A percentile compares a stretch with the other conserved stretches of the same genome.
Conservation (phyloP, 129 eudicot genomes). For the Flaveria linearis region DNA sequence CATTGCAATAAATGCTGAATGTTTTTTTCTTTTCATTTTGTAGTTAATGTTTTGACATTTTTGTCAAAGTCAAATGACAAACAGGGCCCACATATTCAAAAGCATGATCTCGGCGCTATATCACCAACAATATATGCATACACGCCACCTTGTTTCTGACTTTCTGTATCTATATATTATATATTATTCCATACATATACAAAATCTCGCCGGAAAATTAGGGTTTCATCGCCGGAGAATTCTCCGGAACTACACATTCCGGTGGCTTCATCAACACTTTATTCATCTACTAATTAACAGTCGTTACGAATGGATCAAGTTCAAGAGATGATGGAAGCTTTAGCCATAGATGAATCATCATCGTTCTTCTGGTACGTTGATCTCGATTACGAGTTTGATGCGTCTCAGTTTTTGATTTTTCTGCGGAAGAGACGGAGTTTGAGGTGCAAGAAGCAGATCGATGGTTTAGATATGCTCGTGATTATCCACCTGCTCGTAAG, state of each 20-base stretch:
- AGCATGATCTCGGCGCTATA: slow-evolving; percentile 21
- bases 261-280: neutral
- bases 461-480: slow-evolving; percentile 59
- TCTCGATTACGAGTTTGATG: slow-evolving; percentile 75
- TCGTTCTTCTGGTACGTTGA: slow-evolving; percentile 33
- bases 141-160: slow-evolving; percentile 24
- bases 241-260: neutral
- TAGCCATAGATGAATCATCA: slow-evolving; percentile 28
- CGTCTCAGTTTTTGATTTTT: slow-evolving; percentile 62
- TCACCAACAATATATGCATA: slow-evolving; percentile 16
- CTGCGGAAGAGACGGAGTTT: slow-evolving; percentile 44
- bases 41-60: slow-evolving; percentile 31
- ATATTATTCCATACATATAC: slow-evolving; percentile 5
- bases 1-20: slow-evolving; percentile 19
- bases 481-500: slow-evolving; percentile 85
- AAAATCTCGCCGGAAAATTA: slow-evolving; percentile 23
- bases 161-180: neutral
- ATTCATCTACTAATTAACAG: neutral
- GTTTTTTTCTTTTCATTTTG: neutral
- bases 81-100: slow-evolving; percentile 31
- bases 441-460: slow-evolving; percentile 54
- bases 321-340: slow-evolving; percentile 36
- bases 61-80: slow-evolving; percentile 31
- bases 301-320: slow-evolving; percentile 28
- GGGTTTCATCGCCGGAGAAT: slow-evolving; percentile 21